Evolutionary conservation across 768 basidiomycete species (phyloP).

Genomic region (Phylloporus arenicola): DNA sequence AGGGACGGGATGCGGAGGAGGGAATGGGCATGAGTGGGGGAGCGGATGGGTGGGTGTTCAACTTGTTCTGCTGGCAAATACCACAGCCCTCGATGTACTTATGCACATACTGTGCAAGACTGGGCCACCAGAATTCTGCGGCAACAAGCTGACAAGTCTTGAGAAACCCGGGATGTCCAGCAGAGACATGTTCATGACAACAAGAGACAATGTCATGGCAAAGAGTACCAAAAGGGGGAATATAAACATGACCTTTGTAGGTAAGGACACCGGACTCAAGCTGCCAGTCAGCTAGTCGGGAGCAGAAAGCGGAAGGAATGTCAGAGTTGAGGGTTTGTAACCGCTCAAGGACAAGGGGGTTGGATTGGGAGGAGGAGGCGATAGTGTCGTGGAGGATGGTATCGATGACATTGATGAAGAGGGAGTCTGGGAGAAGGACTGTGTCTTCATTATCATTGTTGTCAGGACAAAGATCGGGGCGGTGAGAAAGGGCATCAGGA

Average conservation of each 20-base stretch:
- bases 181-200: neutral
- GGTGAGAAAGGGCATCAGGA: neutral
- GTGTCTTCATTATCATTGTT: neutral
- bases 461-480: neutral
- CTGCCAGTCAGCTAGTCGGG: neutral
- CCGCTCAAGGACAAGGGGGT: too few species aligned
- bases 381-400: neutral
- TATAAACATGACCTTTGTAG: neutral
- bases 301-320: neutral
- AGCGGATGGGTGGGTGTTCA: neutral
- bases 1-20: too few species aligned
- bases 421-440: neutral
- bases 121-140: conserved; percentile 1
- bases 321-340: too few species aligned
- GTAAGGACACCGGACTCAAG: neutral
- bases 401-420: neutral
- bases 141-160: neutral
- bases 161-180: neutral
- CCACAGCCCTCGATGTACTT: neutral
- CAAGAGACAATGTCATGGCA: neutral
- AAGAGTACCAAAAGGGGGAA: neutral
- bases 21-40: too few species aligned
- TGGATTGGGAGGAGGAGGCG: too few species aligned
- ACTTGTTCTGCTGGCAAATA: neutral
- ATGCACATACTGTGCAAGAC: neutral